Evolutionary conservation across 345 rosid species (phyloP).

Genomic region (Adansonia digitata): DNA sequence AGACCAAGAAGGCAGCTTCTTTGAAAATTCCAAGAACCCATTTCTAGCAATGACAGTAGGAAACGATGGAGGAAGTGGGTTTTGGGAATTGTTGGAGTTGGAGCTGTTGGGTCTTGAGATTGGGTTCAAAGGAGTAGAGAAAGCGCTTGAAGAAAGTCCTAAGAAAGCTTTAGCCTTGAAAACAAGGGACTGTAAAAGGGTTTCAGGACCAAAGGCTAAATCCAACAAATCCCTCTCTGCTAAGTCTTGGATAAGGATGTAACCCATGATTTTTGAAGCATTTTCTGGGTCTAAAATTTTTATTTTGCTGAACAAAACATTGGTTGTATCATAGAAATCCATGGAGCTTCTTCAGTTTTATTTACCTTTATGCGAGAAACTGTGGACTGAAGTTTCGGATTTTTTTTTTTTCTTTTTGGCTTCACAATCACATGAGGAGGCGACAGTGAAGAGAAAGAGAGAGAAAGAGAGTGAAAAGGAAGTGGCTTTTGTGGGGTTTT

Average conservation of each 20-base stretch:
- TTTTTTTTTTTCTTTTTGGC: not conserved
- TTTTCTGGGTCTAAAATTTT: not conserved
- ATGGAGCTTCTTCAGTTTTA: not conserved
- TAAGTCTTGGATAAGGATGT: not conserved
- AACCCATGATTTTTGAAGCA: not conserved
- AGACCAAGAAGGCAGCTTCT: conserved; percentile 30
- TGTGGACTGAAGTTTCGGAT: not conserved
- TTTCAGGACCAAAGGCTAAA: not conserved
- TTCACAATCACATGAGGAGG: not conserved
- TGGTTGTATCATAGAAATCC: not conserved
- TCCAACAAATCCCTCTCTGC: not conserved
- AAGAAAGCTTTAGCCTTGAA: conserved; percentile 1
- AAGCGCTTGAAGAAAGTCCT: conserved; percentile 55
- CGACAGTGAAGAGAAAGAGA: too few species aligned
- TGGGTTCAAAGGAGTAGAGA: conserved; percentile 43
- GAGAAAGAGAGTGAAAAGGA: not conserved
- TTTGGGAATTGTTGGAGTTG: conserved; percentile 22
- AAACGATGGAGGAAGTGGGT: too few species aligned
- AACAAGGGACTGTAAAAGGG: not conserved
- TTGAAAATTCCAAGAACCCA: too few species aligned
- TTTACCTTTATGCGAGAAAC: too few species aligned
- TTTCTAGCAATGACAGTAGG: too few species aligned
- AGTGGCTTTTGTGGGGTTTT: not conserved
- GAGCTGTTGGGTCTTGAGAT: conserved; percentile 34
- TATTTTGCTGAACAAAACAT: not conserved